Base-by-base conservation (phyloP, 176 grass and related monocot genomes). In the Phoenix dactylifera region DNA sequence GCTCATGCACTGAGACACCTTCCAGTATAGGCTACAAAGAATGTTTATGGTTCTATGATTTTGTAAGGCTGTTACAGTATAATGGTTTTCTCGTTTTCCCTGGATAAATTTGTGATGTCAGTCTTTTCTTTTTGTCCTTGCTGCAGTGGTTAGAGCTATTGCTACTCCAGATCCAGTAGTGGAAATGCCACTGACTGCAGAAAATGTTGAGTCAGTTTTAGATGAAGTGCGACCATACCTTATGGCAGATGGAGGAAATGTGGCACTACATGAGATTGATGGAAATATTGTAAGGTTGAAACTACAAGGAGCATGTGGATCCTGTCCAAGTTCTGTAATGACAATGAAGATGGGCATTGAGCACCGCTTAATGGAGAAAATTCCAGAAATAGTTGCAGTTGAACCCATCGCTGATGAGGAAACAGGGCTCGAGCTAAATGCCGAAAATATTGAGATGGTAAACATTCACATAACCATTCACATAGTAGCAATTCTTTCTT, bases 151-250 rank as follows among this genome's bases (percentile, higher is more conserved):
- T 63, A 86, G 83, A 63, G 81, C 84, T 75, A 55, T 97, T 75
- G 80, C 81, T 51, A 85, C 89, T 63, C 66, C 81, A 55, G 69
- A 83, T 66, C 77, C 76, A 12, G 77, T 73, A 4, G 64, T 78
- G 1, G 76, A 92, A 65, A 49, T 92, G 57, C 84, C 84, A 3
- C 71, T 98, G 63, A 98, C 87, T 70, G 84, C 80, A 63, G 84
- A 92, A 87, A 98, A 98, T 60, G 84, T 98, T 16, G 93, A 98
- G 66, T 28, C 59, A 24, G 81, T 98, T 51, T 74, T 98, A 64
- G 93, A 98, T 75, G 93, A 98, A 88, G 84, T 98, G 18, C 85
- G 93, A 12, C 93, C 93, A 1, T 98, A 98, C 60, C 87, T 98
- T 66, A 98, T 98, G 66, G 77, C 93, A 24, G 93, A 98, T 26